These are phyloP conservation scores for Trametes pubescens DNA, from an alignment of 1,284 basidiomycete species.

Conservation along the genomic window DNA sequence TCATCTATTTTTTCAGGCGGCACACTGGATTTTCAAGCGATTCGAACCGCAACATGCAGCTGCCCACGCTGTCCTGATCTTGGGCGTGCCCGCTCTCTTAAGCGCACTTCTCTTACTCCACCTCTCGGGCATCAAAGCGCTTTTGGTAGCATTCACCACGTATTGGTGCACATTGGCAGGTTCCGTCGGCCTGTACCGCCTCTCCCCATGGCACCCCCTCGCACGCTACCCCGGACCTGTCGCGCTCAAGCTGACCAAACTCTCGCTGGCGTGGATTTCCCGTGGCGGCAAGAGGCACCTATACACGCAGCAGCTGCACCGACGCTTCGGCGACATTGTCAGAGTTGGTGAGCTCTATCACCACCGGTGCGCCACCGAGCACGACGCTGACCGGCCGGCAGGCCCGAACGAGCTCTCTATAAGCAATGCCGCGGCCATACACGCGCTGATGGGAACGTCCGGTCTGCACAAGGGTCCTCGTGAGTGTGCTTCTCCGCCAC, in stretches of 20 bases:
- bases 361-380: slow-evolving; percentile 2
- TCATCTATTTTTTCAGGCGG: slow-evolving; percentile 20
- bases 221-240: slow-evolving; percentile 29
- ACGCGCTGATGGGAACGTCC: slow-evolving; percentile 52
- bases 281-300: slow-evolving; percentile 29
- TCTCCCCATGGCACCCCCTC: slow-evolving; percentile 32
- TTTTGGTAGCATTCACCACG: slow-evolving; percentile 18
- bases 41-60: slow-evolving; percentile 27
- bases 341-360: slow-evolving; percentile 42
- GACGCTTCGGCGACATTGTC: slow-evolving; percentile 42
- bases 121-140: slow-evolving; percentile 19
- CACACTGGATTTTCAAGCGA: slow-evolving; percentile 31
- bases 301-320: slow-evolving; percentile 31
- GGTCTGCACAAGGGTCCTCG: slow-evolving; percentile 62
- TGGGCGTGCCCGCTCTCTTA: slow-evolving; percentile 24
- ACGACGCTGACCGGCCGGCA: slow-evolving; percentile 35
- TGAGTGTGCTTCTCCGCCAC: slow-evolving; percentile 40
- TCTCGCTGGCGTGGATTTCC: slow-evolving; percentile 28
- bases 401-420: slow-evolving; percentile 67
- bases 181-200: slow-evolving; percentile 26
- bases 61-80: slow-evolving; percentile 22
- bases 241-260: slow-evolving; percentile 21
- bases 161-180: slow-evolving; percentile 24
- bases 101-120: slow-evolving; percentile 18
- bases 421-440: slow-evolving; percentile 50